Evolutionary conservation across 139 green algal genomes (phyloP), one percentile per base, ranked within the genome.

Genomic region (Mesotaenium endlicherianum): DNA sequence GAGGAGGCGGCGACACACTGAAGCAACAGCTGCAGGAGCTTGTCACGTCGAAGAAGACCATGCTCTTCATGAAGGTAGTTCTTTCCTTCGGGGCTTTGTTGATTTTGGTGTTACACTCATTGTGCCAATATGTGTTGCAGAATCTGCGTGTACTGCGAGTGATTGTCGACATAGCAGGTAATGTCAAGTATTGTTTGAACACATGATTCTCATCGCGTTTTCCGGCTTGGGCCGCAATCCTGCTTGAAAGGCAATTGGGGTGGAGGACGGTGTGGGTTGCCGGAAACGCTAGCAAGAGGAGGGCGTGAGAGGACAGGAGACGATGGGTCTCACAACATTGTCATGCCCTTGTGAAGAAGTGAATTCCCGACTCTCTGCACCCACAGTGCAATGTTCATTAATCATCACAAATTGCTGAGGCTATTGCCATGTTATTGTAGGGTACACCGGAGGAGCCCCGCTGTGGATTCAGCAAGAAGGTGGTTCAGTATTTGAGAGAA

Each of bases 401-500:
- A 64, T 20, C 20, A 26, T 74, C 30, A 50, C 20, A 2, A 45
- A 34, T 70, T 20, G 20, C 53, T 49, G 26, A 16, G 30, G 26
- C 40, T 4, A 88, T 96, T 34, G 81, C 95, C 78, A 87, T 97
- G n/a, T 97, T 97, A 85, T 95, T 97, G 92, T 94, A 96, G 88
- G 95, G 95, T 31, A 90, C 53, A 1, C 91, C 90, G 1, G 90
- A 94, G 17, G 82, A 77, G 14, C 95, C 95, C 0, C 86, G 91
- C 31, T 98, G 95, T 82, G 95, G 95, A 3, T 98, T 98, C 90
- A 94, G 89, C 67, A 42, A 83, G 1, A 88, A 91, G 31, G 80
- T 85, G 47, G 80, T 86, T 3, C 17, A 72, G 41, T 43, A 26
- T 31, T 17, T 86, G 38, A n/a, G 38, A 11, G 31, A 76, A 47